phyloP scores from a whole-genome alignment of 1,284 basidiomycete species.

The Schizophyllum commune region DNA sequence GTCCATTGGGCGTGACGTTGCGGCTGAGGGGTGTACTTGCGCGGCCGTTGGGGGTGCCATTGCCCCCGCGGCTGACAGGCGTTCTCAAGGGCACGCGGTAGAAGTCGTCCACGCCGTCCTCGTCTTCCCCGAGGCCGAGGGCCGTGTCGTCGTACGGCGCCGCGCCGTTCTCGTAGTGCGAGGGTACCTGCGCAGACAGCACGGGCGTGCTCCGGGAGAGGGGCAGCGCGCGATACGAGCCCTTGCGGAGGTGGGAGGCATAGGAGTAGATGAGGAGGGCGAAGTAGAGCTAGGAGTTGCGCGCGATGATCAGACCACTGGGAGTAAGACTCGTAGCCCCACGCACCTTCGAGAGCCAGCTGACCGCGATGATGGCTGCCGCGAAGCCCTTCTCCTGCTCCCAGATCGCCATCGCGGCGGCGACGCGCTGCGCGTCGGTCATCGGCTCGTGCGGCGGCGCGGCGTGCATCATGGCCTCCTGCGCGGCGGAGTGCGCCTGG shows the following conservation, averaged over 20 bases:
- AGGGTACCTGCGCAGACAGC: conserved; percentile 14
- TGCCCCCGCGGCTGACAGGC: conserved; percentile 11
- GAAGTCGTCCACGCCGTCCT: conserved; percentile 48
- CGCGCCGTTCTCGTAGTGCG: conserved; percentile 28
- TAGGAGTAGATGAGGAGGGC: conserved; percentile 89
- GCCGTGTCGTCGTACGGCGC: conserved; percentile 32
- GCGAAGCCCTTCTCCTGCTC: conserved; percentile 82
- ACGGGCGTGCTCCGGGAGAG: conserved; percentile 38
- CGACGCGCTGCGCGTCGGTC: conserved; percentile 54
- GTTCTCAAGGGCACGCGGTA: conserved; percentile 53
- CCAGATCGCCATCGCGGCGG: conserved; percentile 81
- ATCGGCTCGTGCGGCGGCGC: conserved; percentile 45
- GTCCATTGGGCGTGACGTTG: neutral
- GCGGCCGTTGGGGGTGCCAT: neutral
- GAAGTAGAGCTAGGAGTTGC: conserved; percentile 77
- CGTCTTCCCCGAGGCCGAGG: conserved; percentile 44
- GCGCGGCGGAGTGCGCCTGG: conserved; percentile 76
- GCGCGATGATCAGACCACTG: conserved; percentile 3
- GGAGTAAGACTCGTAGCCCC: neutral
- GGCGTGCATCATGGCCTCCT: conserved; percentile 70
- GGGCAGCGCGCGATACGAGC: conserved; percentile 83
- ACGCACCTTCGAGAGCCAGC: conserved; percentile 87
- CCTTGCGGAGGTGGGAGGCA: conserved; percentile 86
- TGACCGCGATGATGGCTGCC: conserved; percentile 67
- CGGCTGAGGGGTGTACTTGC: too few relatives aligned